Percentiles rank a stretch among this genome's conserved stretches.
Evolutionary conservation across 768 basidiomycete species (phyloP).

Genomic region (Macrolepiota albuminosa): DNA sequence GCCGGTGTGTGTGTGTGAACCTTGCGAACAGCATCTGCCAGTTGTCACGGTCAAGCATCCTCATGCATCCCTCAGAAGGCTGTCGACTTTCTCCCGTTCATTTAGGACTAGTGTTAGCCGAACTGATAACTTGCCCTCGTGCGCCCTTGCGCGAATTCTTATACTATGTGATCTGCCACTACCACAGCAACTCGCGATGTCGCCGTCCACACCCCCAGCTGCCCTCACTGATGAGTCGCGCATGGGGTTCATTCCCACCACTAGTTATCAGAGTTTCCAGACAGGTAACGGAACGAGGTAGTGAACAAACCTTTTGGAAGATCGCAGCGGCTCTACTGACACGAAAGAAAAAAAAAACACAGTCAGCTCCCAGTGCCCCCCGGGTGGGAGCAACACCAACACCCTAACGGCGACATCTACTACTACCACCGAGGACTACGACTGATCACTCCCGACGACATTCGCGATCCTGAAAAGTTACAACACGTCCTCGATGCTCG

Average conservation of each 20-base stretch:
- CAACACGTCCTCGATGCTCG: slow-evolving; percentile 29
- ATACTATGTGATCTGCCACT: slow-evolving; percentile 9
- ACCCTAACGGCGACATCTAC: slow-evolving; percentile 44
- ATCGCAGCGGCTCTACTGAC: neutral
- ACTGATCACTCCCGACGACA: slow-evolving; percentile 36
- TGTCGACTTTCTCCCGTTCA: slow-evolving; percentile 18
- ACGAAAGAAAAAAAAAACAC: neutral
- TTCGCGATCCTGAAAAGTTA: slow-evolving; percentile 28
- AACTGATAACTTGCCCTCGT: slow-evolving; percentile 16
- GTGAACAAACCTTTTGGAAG: neutral
- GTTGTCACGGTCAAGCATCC: slow-evolving; percentile 3
- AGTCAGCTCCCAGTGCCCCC: slow-evolving; percentile 10
- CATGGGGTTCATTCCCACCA: slow-evolving; percentile 17
- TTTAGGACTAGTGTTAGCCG: slow-evolving; percentile 20
- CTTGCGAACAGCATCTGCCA: slow-evolving; percentile 6
- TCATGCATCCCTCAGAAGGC: slow-evolving; percentile 8
- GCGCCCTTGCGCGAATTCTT: slow-evolving; percentile 3
- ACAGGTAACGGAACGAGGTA: slow-evolving; percentile 13
- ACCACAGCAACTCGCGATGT: slow-evolving; percentile 9
- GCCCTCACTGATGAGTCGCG: slow-evolving; percentile 7
- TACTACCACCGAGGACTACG: slow-evolving; percentile 32
- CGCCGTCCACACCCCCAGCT: neutral
- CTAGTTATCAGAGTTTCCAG: slow-evolving; percentile 15
- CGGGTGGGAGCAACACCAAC: slow-evolving; percentile 31
- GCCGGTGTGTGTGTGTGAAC: slow-evolving; percentile 9